A percentile compares a stretch with the other conserved stretches of the same genome.
Conservation (phyloP, 805 yeast genomes). For the Clavispora santaluciae region DNA sequence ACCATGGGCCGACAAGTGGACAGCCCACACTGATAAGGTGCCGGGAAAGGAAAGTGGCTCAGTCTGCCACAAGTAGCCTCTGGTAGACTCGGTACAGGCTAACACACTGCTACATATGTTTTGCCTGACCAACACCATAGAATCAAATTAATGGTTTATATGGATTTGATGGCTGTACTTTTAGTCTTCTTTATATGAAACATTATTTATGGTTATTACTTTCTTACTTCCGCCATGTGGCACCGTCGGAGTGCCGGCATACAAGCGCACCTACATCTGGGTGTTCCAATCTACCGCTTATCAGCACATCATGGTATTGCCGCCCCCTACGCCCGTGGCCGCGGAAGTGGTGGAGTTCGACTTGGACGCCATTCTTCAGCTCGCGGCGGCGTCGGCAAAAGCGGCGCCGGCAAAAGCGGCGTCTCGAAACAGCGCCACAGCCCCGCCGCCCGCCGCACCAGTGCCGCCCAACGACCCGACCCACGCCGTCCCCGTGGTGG, state of each 20-base stretch:
- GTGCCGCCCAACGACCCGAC: neutral
- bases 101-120: too few relatives aligned
- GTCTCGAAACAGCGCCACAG: neutral
- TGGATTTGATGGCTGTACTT: too few relatives aligned
- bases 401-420: neutral
- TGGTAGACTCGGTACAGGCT: too few relatives aligned
- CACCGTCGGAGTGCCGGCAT: neutral
- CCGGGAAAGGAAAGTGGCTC: neutral
- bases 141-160: too few relatives aligned
- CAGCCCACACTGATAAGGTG: too few relatives aligned
- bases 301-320: neutral
- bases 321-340: neutral
- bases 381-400: conserved; percentile 2
- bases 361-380: conserved; percentile 11
- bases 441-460: neutral
- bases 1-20: too few relatives aligned
- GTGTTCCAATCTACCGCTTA: neutral
- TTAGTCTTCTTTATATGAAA: too few relatives aligned
- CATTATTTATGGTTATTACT: too few relatives aligned
- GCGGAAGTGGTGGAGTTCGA: conserved; percentile 14
- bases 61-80: too few relatives aligned
- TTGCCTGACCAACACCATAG: too few relatives aligned
- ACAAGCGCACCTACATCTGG: neutral
- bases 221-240: too few relatives aligned
- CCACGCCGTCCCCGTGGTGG: conserved; percentile 4